phyloP scores from a whole-genome alignment of 371 early-diverging fungal genomes.

The Rhizopus stolonifer region DNA sequence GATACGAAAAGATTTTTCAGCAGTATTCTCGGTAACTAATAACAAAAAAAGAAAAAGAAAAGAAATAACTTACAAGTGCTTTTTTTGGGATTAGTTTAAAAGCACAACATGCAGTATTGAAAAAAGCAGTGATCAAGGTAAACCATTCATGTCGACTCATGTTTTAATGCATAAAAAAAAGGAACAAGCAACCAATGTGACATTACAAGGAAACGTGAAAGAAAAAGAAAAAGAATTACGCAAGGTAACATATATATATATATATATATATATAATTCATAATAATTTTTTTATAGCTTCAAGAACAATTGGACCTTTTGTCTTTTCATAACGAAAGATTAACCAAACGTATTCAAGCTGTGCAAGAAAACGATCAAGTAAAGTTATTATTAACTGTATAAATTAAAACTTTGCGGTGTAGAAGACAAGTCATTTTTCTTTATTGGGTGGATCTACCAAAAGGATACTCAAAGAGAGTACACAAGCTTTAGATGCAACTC shows the following conservation, averaged over 20 bases:
- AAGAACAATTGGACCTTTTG: constrained; percentile 64
- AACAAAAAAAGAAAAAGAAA: neutral
- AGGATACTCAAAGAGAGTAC: constrained; percentile 62
- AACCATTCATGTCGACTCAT: neutral
- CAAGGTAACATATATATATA: constrained; percentile 39
- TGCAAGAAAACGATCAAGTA: constrained; percentile 55
- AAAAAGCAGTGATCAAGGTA: constrained; percentile 66
- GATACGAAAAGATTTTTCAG: constrained; percentile 58
- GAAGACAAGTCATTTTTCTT: constrained; percentile 51
- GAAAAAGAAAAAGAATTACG: constrained; percentile 67
- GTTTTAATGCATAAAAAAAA: constrained; percentile 10
- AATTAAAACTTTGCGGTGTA: constrained; percentile 3
- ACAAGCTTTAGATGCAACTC: constrained; percentile 53
- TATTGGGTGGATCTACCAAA: constrained; percentile 58
- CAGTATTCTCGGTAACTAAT: constrained; percentile 59
- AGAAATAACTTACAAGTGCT: neutral
- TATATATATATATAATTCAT: neutral
- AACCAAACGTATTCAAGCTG: constrained; percentile 63
- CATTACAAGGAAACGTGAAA: constrained; percentile 58
- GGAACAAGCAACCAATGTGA: constrained; percentile 60
- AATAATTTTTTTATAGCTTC: constrained; percentile 39
- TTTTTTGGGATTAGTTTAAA: constrained; percentile 45
- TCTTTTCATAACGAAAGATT: constrained; percentile 66
- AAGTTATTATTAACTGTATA: too few relatives aligned
- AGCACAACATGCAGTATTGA: constrained; percentile 63